Conservation (phyloP, 192 early-diverging fungal species). For the Linnemannia elongata region DNA sequence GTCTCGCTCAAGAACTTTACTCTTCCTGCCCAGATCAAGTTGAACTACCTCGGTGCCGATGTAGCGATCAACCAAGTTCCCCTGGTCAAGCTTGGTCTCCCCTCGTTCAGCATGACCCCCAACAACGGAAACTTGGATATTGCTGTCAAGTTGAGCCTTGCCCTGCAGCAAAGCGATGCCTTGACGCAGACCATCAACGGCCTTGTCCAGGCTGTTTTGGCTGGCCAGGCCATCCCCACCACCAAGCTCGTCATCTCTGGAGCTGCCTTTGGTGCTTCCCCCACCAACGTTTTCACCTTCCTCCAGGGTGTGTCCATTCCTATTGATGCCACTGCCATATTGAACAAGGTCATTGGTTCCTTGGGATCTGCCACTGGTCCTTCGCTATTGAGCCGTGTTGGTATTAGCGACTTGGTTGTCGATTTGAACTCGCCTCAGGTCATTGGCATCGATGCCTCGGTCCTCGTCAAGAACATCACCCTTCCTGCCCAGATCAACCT, state of each 20-base stretch:
- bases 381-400: constrained; percentile 13
- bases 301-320: constrained; percentile 29
- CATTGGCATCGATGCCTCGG: constrained; percentile 23
- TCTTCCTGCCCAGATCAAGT: constrained; percentile 32
- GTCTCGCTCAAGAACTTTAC: constrained; percentile 29
- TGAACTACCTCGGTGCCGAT: constrained; percentile 30
- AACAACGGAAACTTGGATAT: constrained; percentile 30
- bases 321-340: constrained; percentile 12
- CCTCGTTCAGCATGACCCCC: constrained; percentile 24
- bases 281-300: constrained; percentile 21
- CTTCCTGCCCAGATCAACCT: constrained; percentile 27
- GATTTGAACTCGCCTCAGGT: constrained; percentile 32
- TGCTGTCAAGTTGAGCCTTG: not conserved
- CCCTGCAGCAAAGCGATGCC: constrained; percentile 12
- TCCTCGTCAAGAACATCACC: constrained; percentile 25
- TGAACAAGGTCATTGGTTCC: constrained; percentile 10
- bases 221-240: constrained; percentile 17
- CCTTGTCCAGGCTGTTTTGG: constrained; percentile 9
- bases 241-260: constrained; percentile 11
- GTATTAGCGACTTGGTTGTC: constrained; percentile 8
- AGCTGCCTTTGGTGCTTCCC: constrained; percentile 23
- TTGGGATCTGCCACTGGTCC: constrained; percentile 6
- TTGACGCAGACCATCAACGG: constrained; percentile 25
- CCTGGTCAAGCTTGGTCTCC: constrained; percentile 16
- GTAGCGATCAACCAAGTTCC: constrained; percentile 15